Base-by-base conservation (phyloP, 768 basidiomycete genomes). In the Megacollybia marginata region DNA sequence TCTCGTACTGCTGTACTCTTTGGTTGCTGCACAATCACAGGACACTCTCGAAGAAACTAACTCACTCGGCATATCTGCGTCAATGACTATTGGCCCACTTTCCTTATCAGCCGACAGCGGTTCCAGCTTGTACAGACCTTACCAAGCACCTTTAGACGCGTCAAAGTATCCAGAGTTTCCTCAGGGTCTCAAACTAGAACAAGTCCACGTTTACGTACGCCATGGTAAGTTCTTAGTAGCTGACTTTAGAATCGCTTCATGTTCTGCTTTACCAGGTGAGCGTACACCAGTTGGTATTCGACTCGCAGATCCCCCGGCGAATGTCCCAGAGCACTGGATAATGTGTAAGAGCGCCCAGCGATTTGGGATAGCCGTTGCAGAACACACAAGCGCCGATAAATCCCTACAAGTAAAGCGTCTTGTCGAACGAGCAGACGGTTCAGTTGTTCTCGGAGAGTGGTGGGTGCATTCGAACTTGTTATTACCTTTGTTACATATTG, bases 221-320 rank as follows among this genome's bases (percentile, higher is more conserved):
- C 88, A 90, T 62, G 87, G 87, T 86, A 49, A 44, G 79, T 67
- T 48, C 33, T 15, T 45, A 12, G 45, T 46, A 23, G 10, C 19
- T 9, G 12, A 11, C 9, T 46, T 34, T 20, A 44, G 38, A 28
- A 46, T 12, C 5, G n/a, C 16, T 11, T 44, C 52, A 3, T 2
- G 6, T 28, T 28, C 6, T 28, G 23, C 23, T 28, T 28, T 28
- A 28, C 23, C 6, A 89, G 87, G 87, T 31, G 88, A 89, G 65
- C 77, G 88, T 33, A 79, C 86, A 0, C 88, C 88, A 1, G 86
- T 89, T n/a, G 79, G 78, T 9, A 68, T 80, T 10, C 76, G 86
- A 2, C 74, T 89, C 64, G 64, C 73, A 6, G 73, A 70, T 4
- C 69, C 82, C 8, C 84, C 85, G 0, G 80, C 80, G 10, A 78